A percentile compares a stretch with the other conserved stretches of the same genome.
These are phyloP conservation scores for Alternaria triticimaculans DNA, from an alignment of 2,329 filamentous ascomycete genomes.

Conservation along the genomic window DNA sequence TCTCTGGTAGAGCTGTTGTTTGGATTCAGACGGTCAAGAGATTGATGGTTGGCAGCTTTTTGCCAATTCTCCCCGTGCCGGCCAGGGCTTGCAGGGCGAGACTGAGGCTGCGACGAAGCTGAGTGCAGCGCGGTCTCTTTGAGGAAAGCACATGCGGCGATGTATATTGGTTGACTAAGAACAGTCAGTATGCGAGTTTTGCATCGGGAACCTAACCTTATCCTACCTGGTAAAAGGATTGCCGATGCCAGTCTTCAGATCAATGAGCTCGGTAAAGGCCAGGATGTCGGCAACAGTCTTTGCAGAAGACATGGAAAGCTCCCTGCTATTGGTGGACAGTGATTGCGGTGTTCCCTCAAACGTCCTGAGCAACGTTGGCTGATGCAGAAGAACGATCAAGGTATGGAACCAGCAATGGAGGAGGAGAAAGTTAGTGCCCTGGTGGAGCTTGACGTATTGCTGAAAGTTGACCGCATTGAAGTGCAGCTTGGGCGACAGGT, in stretches of 20 bases:
- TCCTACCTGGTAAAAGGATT: slow-evolving; percentile 75
- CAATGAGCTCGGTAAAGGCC: slow-evolving; percentile 83
- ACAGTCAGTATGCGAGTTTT: slow-evolving; percentile 14
- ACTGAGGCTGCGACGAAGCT: slow-evolving; percentile 67
- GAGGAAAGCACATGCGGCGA: slow-evolving; percentile 86
- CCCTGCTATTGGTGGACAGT: slow-evolving; percentile 79
- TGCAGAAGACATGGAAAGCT: slow-evolving; percentile 83
- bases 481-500: slow-evolving; percentile 74
- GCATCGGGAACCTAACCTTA: not conserved
- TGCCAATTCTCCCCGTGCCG: slow-evolving; percentile 6
- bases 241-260: slow-evolving; percentile 83
- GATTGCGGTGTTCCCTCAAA: slow-evolving; percentile 74
- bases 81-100: slow-evolving; percentile 57
- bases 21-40: slow-evolving; percentile 9
- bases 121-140: slow-evolving; percentile 79
- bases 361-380: slow-evolving; percentile 80
- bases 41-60: not conserved
- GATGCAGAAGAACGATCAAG: slow-evolving; percentile 82
- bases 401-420: slow-evolving; percentile 91
- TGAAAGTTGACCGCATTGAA: slow-evolving; percentile 90
- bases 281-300: slow-evolving; percentile 92
- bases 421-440: slow-evolving; percentile 86
- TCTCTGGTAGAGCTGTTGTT: slow-evolving; percentile 26
- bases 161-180: slow-evolving; percentile 82
- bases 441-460: slow-evolving; percentile 78